A percentile compares a stretch with the other conserved stretches of the same genome.
Evolutionary conservation across 495 filamentous ascomycete genomes (phyloP).

Genomic region (Penicillium robsamsonii): DNA sequence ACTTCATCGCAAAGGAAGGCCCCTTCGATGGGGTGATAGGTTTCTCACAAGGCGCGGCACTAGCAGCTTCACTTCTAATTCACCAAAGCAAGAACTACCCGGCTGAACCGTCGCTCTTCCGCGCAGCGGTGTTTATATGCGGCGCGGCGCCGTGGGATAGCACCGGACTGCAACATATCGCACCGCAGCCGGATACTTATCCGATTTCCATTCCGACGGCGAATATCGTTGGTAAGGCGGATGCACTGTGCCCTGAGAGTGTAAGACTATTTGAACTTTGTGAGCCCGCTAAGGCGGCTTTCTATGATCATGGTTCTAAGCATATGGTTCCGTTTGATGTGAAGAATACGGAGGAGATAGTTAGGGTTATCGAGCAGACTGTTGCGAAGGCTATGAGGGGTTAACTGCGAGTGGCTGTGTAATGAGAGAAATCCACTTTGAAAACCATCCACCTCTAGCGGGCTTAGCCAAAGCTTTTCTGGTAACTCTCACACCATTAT

Average conservation of each 20-base stretch:
- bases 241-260: constrained; percentile 30
- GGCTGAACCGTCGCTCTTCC: constrained; percentile 31
- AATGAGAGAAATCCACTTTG: no score
- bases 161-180: constrained; percentile 21
- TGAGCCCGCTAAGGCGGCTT: constrained; percentile 32
- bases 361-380: constrained; percentile 30
- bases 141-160: constrained; percentile 32
- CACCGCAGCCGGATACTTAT: constrained; percentile 18
- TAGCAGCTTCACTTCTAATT: constrained; percentile 36
- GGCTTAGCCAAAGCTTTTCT: no score
- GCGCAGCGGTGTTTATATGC: constrained; percentile 44
- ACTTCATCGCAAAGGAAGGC: constrained; percentile 34
- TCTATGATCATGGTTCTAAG: constrained; percentile 41
- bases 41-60: constrained; percentile 46
- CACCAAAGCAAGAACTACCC: constrained; percentile 35
- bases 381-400: constrained; percentile 26
- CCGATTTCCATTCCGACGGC: constrained; percentile 39
- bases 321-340: constrained; percentile 43
- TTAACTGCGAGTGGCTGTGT: not conserved
- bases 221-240: constrained; percentile 40
- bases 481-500: no score
- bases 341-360: constrained; percentile 36
- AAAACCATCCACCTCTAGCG: no score
- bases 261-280: constrained; percentile 36
- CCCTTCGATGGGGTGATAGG: constrained; percentile 50